These are phyloP conservation scores for Peterozyma toletana DNA, from an alignment of 805 yeast genomes.

Conservation along the genomic window DNA sequence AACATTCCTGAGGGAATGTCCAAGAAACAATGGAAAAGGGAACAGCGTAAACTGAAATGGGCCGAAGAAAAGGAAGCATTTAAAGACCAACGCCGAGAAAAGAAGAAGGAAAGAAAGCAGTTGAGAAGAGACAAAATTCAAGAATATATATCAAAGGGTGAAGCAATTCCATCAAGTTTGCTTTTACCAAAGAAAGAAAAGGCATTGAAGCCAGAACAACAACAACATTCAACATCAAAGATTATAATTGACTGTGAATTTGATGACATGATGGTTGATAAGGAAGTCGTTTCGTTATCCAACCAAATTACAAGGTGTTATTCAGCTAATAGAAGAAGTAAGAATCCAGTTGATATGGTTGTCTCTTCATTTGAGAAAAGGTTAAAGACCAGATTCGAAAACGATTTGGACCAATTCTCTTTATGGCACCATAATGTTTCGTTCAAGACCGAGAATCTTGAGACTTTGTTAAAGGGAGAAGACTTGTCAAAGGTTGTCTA, in stretches of 20 bases:
- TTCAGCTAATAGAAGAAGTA: conserved; percentile 63
- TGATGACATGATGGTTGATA: conserved; percentile 82
- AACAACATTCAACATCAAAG: conserved; percentile 38
- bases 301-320: conserved; percentile 80
- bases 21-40: conserved; percentile 76
- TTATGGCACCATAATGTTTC: conserved; percentile 59
- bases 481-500: conserved; percentile 46
- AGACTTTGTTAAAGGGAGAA: conserved; percentile 18
- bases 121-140: conserved; percentile 20
- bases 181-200: conserved; percentile 13
- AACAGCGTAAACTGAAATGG: conserved; percentile 49
- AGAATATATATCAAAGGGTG: conserved; percentile 30
- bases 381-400: conserved; percentile 63
- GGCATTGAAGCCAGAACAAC: conserved; percentile 34
- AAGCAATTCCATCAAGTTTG: conserved; percentile 22
- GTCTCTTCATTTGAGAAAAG: conserved; percentile 62
- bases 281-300: conserved; percentile 61
- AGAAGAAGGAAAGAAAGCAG: conserved; percentile 36
- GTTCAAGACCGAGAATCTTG: conserved; percentile 35
- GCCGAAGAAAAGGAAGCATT: conserved; percentile 61
- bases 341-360: conserved; percentile 47
- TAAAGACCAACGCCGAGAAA: conserved; percentile 43
- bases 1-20: conserved; percentile 81
- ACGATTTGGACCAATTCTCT: conserved; percentile 46
- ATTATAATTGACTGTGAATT: conserved; percentile 85